Percentiles rank a stretch among this genome's conserved stretches.
phyloP scores from a whole-genome alignment of 495 filamentous ascomycete genomes.

The Immersiella caudata region DNA sequence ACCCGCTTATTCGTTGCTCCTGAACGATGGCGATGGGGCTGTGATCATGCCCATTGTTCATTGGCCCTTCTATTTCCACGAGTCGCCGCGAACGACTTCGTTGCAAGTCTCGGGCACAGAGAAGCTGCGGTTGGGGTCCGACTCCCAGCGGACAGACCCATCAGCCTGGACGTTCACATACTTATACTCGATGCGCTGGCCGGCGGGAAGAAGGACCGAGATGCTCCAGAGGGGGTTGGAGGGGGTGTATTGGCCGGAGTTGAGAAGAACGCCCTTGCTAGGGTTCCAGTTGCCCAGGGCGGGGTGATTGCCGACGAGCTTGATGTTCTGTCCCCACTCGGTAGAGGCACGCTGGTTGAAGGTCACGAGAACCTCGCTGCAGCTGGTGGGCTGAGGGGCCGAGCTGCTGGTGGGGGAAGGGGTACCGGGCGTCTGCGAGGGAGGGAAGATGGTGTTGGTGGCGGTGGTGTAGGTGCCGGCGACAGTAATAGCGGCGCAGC shows the following conservation, averaged over 20 bases:
- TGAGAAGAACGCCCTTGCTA: conserved; percentile 52
- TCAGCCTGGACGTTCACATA: conserved; percentile 62
- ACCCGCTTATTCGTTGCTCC: background rate
- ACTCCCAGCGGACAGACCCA: conserved; percentile 63
- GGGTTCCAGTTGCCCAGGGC: conserved; percentile 62
- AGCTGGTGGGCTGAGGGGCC: conserved; percentile 40
- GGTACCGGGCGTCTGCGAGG: conserved; percentile 48
- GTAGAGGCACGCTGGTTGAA: conserved; percentile 62
- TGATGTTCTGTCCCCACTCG: conserved; percentile 60
- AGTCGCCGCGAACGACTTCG: conserved; percentile 41
- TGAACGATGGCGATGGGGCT: background rate
- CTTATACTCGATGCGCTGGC: conserved; percentile 65
- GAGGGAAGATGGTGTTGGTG: conserved; percentile 59
- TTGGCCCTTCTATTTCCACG: conserved; percentile 35
- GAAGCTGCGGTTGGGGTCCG: conserved; percentile 63
- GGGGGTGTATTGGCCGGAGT: conserved; percentile 55
- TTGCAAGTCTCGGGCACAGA: conserved; percentile 57
- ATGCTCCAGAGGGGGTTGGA: conserved; percentile 62
- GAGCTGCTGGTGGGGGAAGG: conserved; percentile 37
- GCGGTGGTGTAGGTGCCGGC: conserved; percentile 62
- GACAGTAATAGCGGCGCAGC: conserved; percentile 56
- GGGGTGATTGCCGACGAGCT: conserved; percentile 57
- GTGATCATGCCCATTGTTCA: background rate
- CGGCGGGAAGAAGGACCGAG: conserved; percentile 54
- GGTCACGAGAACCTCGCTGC: conserved; percentile 57